A percentile compares a stretch with the other conserved stretches of the same genome.
Evolutionary conservation across 805 yeast genomes (phyloP).

Genomic region (Lipomyces chichibuensis): DNA sequence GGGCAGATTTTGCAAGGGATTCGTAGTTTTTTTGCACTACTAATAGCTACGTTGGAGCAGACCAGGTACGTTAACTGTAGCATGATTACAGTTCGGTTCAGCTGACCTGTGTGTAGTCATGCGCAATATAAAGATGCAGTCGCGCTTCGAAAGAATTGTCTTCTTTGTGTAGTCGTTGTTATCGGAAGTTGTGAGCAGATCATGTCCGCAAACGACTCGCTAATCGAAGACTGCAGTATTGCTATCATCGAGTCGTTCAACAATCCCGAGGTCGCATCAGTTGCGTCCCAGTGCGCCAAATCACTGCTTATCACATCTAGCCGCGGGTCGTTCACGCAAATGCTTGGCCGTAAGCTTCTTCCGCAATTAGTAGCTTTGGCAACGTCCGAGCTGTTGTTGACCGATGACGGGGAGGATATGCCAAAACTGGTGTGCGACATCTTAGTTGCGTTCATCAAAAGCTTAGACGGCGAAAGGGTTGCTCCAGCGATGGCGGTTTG

Average conservation of each 20-base stretch:
- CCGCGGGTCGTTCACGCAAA: constrained; percentile 43
- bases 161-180: constrained; percentile 52
- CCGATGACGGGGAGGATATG: constrained; percentile 45
- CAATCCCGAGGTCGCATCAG: constrained; percentile 45
- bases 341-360: constrained; percentile 51
- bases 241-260: constrained; percentile 47
- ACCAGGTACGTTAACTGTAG: constrained; percentile 37
- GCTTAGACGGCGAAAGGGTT: constrained; percentile 43
- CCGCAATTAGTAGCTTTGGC: constrained; percentile 49
- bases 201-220: constrained; percentile 44
- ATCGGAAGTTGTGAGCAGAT: constrained; percentile 49
- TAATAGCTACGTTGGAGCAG: constrained; percentile 27
- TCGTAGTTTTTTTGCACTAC: constrained; percentile 35
- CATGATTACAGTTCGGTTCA: constrained; percentile 37
- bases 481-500: constrained; percentile 42
- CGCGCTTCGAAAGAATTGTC: constrained; percentile 43
- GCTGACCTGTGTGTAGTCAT: constrained; percentile 25
- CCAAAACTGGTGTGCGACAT: constrained; percentile 52
- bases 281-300: constrained; percentile 64
- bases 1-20: constrained; percentile 28
- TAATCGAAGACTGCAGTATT: constrained; percentile 45
- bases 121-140: constrained; percentile 27
- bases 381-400: constrained; percentile 35
- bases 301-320: constrained; percentile 52
- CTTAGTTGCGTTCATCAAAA: constrained; percentile 51